Conservation (phyloP, 768 basidiomycete genomes). For the Rhizopogon rudus region DNA sequence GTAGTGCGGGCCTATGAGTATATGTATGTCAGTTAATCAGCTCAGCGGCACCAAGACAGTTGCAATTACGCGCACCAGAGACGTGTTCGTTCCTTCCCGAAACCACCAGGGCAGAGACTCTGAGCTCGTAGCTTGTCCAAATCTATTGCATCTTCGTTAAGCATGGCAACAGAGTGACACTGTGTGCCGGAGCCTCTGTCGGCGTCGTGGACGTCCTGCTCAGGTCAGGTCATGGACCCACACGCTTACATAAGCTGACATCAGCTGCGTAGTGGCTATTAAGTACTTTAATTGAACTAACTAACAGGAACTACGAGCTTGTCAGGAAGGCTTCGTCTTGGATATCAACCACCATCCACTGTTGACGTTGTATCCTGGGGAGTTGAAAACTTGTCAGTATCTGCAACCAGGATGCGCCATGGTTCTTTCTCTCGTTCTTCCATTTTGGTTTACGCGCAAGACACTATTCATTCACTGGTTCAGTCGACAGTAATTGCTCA, state of each 20-base stretch:
- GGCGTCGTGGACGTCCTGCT: background rate
- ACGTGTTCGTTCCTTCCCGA: conserved; percentile 47
- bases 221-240: no score
- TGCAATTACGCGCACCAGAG: conserved; percentile 45
- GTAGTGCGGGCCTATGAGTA: conserved; percentile 19
- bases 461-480: conserved; percentile 60
- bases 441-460: conserved; percentile 57
- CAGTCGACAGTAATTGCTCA: conserved; percentile 72
- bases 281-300: no score
- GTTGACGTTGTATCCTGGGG: background rate
- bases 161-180: background rate
- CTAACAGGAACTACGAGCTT: background rate
- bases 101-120: conserved; percentile 59
- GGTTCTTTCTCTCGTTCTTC: conserved; percentile 60
- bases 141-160: background rate
- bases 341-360: background rate
- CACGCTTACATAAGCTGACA: no score
- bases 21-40: conserved; percentile 13
- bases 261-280: no score
- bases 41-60: conserved; percentile 4
- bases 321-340: background rate
- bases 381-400: background rate
- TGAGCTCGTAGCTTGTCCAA: conserved; percentile 43
- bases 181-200: background rate
- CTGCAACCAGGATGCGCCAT: conserved; percentile 13